A percentile compares a stretch with the other conserved stretches of the same genome.
These are phyloP conservation scores for Neofusicoccum sp. DNA, from an alignment of 2,329 filamentous ascomycete genomes.

Conservation along the genomic window DNA sequence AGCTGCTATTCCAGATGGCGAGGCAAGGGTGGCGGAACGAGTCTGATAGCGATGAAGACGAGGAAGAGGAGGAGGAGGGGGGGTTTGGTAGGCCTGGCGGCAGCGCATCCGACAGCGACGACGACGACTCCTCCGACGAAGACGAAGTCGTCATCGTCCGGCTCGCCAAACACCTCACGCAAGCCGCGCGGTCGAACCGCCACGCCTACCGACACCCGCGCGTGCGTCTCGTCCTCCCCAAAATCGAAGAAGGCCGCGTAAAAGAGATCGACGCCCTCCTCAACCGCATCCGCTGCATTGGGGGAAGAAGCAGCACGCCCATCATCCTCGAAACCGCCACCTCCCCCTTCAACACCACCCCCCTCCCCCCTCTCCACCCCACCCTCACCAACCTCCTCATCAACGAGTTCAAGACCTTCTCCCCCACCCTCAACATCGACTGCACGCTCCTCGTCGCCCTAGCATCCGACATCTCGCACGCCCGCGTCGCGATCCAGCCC, in stretches of 20 bases:
- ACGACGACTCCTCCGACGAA: conserved; percentile 52
- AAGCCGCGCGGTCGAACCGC: conserved; percentile 57
- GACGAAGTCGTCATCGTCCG: conserved; percentile 58
- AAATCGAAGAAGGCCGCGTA: conserved; percentile 51
- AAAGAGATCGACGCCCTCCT: conserved; percentile 58
- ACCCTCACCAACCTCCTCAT: conserved; percentile 36
- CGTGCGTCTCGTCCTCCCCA: conserved; percentile 61
- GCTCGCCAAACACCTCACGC: conserved; percentile 57
- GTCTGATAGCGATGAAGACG: conserved; percentile 45
- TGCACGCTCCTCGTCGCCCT: conserved; percentile 71
- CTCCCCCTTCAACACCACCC: conserved; percentile 29
- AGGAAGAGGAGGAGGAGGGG: conserved; percentile 45
- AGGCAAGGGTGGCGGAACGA: conserved; percentile 64
- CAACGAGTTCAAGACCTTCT: conserved; percentile 39
- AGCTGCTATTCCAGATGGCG: conserved; percentile 66
- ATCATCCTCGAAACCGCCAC: neutral
- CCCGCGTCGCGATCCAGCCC: conserved; percentile 46
- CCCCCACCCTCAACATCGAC: conserved; percentile 57
- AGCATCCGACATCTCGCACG: conserved; percentile 70
- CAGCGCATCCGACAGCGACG: conserved; percentile 50
- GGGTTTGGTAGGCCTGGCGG: conserved; percentile 29
- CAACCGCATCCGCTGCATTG: conserved; percentile 53
- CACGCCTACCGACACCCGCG: conserved; percentile 40
- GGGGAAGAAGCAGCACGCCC: conserved; percentile 40
- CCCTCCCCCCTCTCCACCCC: conserved; percentile 26